These are phyloP conservation scores for Oryza glumipatula DNA, from an alignment of 176 grass and related monocot genomes.

Conservation along the genomic window DNA sequence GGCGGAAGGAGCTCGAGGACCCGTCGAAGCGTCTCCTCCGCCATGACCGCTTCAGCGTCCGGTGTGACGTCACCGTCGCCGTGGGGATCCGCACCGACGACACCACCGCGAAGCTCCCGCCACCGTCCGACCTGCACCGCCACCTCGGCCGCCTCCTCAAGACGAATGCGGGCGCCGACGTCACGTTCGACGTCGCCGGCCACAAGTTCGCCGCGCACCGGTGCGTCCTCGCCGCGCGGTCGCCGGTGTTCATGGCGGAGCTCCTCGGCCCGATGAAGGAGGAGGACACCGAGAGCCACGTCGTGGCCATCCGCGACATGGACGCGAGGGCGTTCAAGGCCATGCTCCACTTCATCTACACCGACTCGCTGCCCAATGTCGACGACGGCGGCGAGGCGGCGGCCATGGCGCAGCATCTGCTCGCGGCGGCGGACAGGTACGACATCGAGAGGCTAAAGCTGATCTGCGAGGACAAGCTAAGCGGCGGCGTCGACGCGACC, in stretches of 20 bases:
- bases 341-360: conserved; percentile 52
- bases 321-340: conserved; percentile 39
- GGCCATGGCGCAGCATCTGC: conserved; percentile 27
- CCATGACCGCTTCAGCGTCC: not conserved
- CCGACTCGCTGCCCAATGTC: conserved; percentile 9
- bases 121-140: not conserved
- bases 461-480: conserved; percentile 38
- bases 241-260: conserved; percentile 33
- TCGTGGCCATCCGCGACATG: conserved; percentile 34
- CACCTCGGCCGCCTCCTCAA: conserved; percentile 2
- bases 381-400: not conserved
- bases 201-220: not conserved
- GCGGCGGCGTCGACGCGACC: not conserved
- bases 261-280: conserved; percentile 24
- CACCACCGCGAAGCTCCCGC: not conserved
- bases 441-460: conserved; percentile 35
- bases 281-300: not conserved
- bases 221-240: conserved; percentile 38
- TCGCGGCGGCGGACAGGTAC: conserved; percentile 45
- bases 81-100: not conserved
- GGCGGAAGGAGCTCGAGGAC: conserved; percentile 6
- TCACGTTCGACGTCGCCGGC: not conserved
- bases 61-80: not conserved
- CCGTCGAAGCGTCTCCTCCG: not conserved
- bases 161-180: not conserved